These are phyloP conservation scores for Monilinia aucupariae DNA, from an alignment of 2,329 filamentous ascomycete species.

Conservation along the genomic window DNA sequence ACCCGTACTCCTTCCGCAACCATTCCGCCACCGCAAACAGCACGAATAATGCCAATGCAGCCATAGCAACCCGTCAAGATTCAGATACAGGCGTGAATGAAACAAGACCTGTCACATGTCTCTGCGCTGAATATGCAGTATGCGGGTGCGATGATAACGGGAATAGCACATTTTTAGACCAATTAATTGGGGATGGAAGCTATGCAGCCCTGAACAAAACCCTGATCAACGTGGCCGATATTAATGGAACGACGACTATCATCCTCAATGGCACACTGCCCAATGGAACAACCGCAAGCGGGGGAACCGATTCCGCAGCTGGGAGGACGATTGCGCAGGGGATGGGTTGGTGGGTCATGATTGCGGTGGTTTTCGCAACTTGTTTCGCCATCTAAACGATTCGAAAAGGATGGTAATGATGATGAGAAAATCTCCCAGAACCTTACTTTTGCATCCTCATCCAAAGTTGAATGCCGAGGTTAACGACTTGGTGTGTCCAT, in stretches of 20 bases:
- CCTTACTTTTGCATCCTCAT: neutral
- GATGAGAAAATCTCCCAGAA: neutral
- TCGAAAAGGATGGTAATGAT: neutral
- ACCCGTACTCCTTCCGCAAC: slow-evolving; percentile 52
- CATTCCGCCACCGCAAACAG: slow-evolving; percentile 32
- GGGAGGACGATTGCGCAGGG: slow-evolving; percentile 18
- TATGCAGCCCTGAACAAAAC: slow-evolving; percentile 55
- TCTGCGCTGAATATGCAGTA: slow-evolving; percentile 49
- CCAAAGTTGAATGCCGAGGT: neutral
- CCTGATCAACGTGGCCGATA: slow-evolving; percentile 54
- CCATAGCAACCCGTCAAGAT: slow-evolving; percentile 31
- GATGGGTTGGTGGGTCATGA: slow-evolving; percentile 31
- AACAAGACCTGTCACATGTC: slow-evolving; percentile 55
- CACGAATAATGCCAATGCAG: slow-evolving; percentile 38
- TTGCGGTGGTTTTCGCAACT: slow-evolving; percentile 26
- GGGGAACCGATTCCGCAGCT: slow-evolving; percentile 39
- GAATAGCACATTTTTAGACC: slow-evolving; percentile 52
- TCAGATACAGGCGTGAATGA: slow-evolving; percentile 42
- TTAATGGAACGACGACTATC: slow-evolving; percentile 60
- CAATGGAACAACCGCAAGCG: slow-evolving; percentile 55
- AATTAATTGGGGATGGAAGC: slow-evolving; percentile 60
- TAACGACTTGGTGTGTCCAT: neutral
- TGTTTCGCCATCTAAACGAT: slow-evolving; percentile 12
- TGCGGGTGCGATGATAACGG: slow-evolving; percentile 68
- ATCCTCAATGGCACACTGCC: slow-evolving; percentile 71